Base-by-base conservation (phyloP, 139 green algal genomes). In the Limnomonas spitsbergensis region DNA sequence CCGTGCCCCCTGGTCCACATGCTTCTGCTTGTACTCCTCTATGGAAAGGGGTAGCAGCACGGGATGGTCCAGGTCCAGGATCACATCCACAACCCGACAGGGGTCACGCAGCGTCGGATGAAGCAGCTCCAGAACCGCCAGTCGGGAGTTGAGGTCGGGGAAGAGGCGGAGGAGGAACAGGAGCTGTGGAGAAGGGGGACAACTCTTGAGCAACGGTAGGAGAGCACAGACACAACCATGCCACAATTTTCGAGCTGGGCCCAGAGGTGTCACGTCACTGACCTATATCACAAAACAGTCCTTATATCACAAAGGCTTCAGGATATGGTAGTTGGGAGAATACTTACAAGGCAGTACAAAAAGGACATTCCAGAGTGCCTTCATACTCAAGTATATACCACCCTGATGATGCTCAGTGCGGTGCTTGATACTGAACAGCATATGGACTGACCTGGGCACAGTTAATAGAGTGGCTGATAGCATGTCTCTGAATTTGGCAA, bases 11-110 rank as follows among this genome's bases (percentile, higher is more conserved):
- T 74, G 4, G 29, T 74, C 68, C 36, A 26, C 20, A 26, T 74
- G 68, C 68, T 74, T 7, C 36, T 7, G 24, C 35, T 74, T 47
- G 35, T 53, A 47, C 36, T 74, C 68, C 68, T 74, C 68, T 26
- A 9, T 4, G 14, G 68, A 24, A 26, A 74, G 36, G 14, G 68
- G 68, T 9, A 74, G 20, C 34, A 74, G 35, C 9, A 74, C 68
- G 7, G 68, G 68, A 32, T 74, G 36, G 29, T 74, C 68, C 68
- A 74, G 35, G 36, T 74, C 68, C 68, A 74, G 35, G 24, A 74
- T 32, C 35, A 42, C 34, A 47, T 74, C 68, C 68, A 42, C 29
- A 32, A 74, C 26, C 29, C 29, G 24, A 32, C 24, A 14, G 29
- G 35, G 68, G 36, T 74, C 68, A 26, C 68, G 42, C 9, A 74